Percentiles rank a stretch among this genome's conserved stretches.
Conservation (phyloP, 148 eudicot genomes). For the Euryodendron excelsum region DNA sequence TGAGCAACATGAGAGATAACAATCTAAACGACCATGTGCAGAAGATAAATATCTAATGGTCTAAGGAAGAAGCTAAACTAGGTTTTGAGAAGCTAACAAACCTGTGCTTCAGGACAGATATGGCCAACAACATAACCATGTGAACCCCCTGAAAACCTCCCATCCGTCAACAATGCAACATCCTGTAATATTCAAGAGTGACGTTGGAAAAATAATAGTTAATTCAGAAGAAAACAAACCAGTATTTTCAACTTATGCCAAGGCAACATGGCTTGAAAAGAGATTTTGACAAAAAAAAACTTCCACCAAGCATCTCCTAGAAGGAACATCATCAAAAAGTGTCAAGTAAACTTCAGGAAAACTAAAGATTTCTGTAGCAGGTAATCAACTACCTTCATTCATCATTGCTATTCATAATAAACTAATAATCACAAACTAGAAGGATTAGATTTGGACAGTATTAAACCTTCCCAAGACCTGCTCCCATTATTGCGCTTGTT, state of each 20-base stretch:
- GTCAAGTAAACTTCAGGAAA: no score
- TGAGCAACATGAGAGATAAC: background rate
- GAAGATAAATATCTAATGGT: background rate
- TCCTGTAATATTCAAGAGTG: slow-evolving; percentile 46
- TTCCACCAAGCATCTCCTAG: no score
- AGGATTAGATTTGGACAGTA: slow-evolving; percentile 6
- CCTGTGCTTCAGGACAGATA: slow-evolving; percentile 97
- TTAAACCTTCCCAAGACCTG: slow-evolving; percentile 93
- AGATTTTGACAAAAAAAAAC: no score
- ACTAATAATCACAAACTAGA: background rate
- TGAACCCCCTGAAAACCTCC: slow-evolving; percentile 96
- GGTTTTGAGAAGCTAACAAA: slow-evolving; percentile 12
- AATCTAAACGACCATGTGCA: background rate
- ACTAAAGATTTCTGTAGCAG: background rate
- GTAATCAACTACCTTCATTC: background rate
- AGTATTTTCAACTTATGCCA: background rate
- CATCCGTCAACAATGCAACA: slow-evolving; percentile 88
- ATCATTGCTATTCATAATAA: background rate
- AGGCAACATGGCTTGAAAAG: background rate
- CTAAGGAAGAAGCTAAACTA: background rate
- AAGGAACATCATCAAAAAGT: no score
- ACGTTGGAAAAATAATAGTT: background rate
- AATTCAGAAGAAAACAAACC: background rate
- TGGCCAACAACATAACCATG: slow-evolving; percentile 98
- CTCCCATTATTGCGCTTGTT: slow-evolving; percentile 99